Conservation (phyloP, 1,284 basidiomycete genomes). For the Phlebopus sp. region DNA sequence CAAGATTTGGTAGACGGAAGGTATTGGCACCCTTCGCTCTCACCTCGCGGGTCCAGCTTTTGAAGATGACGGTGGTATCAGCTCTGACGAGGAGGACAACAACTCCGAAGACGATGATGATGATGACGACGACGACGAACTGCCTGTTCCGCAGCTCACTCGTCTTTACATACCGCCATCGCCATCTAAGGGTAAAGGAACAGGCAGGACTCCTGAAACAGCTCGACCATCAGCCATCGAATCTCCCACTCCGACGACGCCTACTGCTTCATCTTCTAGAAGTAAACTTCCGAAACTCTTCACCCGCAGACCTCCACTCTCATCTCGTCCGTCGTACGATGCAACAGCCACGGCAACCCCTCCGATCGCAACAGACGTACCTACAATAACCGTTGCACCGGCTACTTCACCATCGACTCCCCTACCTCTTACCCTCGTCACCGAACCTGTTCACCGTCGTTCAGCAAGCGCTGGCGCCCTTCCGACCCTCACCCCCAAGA, state of each 20-base stretch:
- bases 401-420: background rate
- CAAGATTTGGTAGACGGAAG: slow-evolving; percentile 62
- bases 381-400: slow-evolving; percentile 5
- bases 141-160: slow-evolving; percentile 14
- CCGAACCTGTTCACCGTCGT: slow-evolving; percentile 28
- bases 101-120: slow-evolving; percentile 29
- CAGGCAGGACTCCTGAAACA: slow-evolving; percentile 22
- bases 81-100: slow-evolving; percentile 54
- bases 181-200: slow-evolving; percentile 18
- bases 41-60: slow-evolving; percentile 55
- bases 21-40: slow-evolving; percentile 82
- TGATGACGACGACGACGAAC: slow-evolving; percentile 27
- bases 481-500: slow-evolving; percentile 26
- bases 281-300: slow-evolving; percentile 39
- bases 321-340: slow-evolving; percentile 33
- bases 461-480: slow-evolving; percentile 32
- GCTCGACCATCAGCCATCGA: slow-evolving; percentile 21
- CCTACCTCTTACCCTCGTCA: slow-evolving; percentile 16
- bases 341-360: slow-evolving; percentile 8
- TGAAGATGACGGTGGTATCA: slow-evolving; percentile 79
- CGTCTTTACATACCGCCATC: slow-evolving; percentile 31
- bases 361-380: slow-evolving; percentile 10
- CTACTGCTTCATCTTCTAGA: slow-evolving; percentile 11
- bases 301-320: slow-evolving; percentile 33
- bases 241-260: slow-evolving; percentile 15